These are phyloP conservation scores for Alternaria atra DNA, from an alignment of 2,329 filamentous ascomycete genomes.

Conservation along the genomic window DNA sequence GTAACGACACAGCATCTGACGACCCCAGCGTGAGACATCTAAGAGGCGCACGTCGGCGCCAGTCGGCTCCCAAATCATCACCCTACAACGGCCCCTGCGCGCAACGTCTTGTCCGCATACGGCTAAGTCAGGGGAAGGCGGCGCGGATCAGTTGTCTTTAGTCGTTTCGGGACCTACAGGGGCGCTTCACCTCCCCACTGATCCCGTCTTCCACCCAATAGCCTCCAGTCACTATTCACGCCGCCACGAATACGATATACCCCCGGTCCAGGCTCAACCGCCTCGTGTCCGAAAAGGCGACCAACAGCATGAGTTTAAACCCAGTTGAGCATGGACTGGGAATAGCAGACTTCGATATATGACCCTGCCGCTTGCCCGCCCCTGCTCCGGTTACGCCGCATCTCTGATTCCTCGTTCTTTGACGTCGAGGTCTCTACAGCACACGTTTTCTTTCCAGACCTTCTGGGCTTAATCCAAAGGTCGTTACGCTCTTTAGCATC, in stretches of 20 bases:
- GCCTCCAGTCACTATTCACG: slow-evolving; percentile 6
- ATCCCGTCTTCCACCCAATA: slow-evolving; percentile 28
- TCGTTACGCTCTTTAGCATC: slow-evolving; percentile 48
- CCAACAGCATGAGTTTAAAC: slow-evolving; percentile 24
- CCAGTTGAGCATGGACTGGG: slow-evolving; percentile 32
- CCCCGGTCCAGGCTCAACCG: slow-evolving; percentile 30
- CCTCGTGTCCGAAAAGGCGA: slow-evolving; percentile 31
- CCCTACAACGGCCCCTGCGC: not conserved
- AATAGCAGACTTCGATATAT: slow-evolving; percentile 42
- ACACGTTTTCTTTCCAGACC: slow-evolving; percentile 37
- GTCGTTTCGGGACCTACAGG: slow-evolving; percentile 34
- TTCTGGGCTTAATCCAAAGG: slow-evolving; percentile 38
- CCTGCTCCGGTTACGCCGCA: slow-evolving; percentile 34
- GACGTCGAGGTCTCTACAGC: slow-evolving; percentile 39
- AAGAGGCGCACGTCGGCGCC: slow-evolving; percentile 8
- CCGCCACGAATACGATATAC: slow-evolving; percentile 26
- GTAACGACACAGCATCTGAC: not conserved
- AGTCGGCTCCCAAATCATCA: slow-evolving; percentile 3
- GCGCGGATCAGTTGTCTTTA: slow-evolving; percentile 29
- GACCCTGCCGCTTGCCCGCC: slow-evolving; percentile 37
- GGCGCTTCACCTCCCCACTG: slow-evolving; percentile 26
- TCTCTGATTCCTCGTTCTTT: slow-evolving; percentile 42
- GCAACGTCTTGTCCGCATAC: slow-evolving; percentile 16
- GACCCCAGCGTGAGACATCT: not conserved
- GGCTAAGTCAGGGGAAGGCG: slow-evolving; percentile 40